Conservation (phyloP, 2,329 filamentous ascomycete species). For the Trichoderma sp. region DNA sequence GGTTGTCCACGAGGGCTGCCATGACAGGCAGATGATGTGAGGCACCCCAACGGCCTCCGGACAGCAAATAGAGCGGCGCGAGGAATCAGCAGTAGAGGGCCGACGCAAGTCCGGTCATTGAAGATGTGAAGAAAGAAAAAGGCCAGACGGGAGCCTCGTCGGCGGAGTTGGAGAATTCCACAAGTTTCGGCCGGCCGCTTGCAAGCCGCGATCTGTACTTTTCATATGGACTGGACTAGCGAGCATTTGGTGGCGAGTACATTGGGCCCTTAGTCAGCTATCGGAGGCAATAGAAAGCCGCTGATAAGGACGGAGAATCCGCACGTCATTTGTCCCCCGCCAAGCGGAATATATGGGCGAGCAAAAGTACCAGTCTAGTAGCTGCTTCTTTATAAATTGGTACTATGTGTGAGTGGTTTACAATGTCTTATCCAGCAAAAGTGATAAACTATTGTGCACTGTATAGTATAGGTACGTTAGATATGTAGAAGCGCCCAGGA, state of each 20-base stretch:
- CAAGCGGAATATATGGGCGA: not conserved
- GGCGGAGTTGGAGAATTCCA: conserved; percentile 2
- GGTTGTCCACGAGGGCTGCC: conserved; percentile 78
- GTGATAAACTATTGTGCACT: not conserved
- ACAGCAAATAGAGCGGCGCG: not conserved
- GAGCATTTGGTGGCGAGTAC: conserved; percentile 16
- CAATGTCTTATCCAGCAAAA: not conserved
- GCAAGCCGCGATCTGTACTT: conserved; percentile 24
- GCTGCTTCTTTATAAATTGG: not conserved
- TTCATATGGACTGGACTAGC: not conserved
- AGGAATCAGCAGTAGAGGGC: not conserved
- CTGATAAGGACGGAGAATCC: conserved; percentile 2
- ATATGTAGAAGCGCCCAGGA: too few relatives aligned
- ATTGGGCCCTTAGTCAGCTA: conserved; percentile 14
- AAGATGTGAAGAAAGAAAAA: not conserved
- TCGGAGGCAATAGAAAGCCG: not conserved
- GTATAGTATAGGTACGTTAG: too few relatives aligned
- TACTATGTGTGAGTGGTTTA: not conserved
- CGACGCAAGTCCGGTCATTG: conserved; percentile 11
- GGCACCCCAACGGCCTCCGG: conserved; percentile 2
- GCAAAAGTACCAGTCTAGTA: not conserved
- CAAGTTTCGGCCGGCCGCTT: not conserved
- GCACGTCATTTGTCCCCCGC: conserved; percentile 9
- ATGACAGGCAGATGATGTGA: conserved; percentile 38
- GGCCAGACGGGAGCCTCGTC: not conserved